Base-by-base conservation (phyloP, 2,329 filamentous ascomycete genomes). In the Beauveria sp. region DNA sequence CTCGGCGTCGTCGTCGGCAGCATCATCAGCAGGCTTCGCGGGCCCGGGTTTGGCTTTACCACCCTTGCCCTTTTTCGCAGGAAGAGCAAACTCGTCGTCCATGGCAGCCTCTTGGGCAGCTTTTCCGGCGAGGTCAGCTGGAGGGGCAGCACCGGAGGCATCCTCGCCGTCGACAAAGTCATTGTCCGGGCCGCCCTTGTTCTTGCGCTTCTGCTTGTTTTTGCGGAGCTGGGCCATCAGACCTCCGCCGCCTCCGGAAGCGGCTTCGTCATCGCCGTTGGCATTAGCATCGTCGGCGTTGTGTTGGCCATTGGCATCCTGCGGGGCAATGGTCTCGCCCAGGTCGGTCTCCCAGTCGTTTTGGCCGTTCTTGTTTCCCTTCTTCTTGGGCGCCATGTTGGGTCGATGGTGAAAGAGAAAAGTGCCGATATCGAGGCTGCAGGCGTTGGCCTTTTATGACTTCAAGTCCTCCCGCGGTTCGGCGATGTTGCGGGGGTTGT, bases 281-380 rank as follows among this genome's bases (percentile, higher is more conserved):
- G 78, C 79, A 56, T 83, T 79, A 60, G 79, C 77, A 31, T 79
- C 81, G 54, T 75, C 80, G 45, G 80, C 78, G 12, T 67, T 65
- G 46, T 38, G 48, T 18, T 52, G 48, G 56, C 77, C 76, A 42
- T 77, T 78, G 64, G 83, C 77, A 57, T 81, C 80, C 60, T 82
- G 79, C 8, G 89, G 86, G 66, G 85, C 84, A 70, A 87, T 82
- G 64, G 82, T 80, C 79, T 97, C 93, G 70, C 92, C 93, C 61
- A 97, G 82, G 66, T 96, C 92, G 61, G 90, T 87, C 76, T 98
- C 95, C 93, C 93, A 97, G 81, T 97, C 91, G 71, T 96, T 91
- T 73, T 90, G 85, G 72, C 81, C 85, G 74, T 86, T 88, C 82
- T 93, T 96, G 74, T 88, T 89, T 69, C 79, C 80, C 85, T 96